Base-by-base conservation (phyloP, 176 grass and related monocot species). In the Rhynchospora pubera region DNA sequence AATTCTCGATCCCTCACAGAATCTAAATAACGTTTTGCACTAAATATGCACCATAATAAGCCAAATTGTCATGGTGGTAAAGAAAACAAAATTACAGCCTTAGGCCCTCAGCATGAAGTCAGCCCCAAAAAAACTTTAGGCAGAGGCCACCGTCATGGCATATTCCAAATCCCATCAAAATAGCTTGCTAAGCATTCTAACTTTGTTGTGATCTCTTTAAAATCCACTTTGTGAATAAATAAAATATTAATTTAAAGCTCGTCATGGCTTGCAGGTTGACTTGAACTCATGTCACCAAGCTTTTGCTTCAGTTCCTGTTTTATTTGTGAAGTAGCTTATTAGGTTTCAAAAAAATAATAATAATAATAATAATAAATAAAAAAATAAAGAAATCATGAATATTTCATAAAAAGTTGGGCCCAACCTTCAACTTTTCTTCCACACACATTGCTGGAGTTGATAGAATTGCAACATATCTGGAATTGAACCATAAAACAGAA, bases 381-480 rank as follows among this genome's bases (percentile, higher is more conserved):
- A 0, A 62, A 51, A 61, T 0, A 68, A 78, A 79, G 46, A 79
- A 28, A 1, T 42, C 0, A 53, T n/a, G 24, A 0, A 50, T 1
- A 57, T 58, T 62, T 19, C 15, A 28, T 5, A 15, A 83, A 65
- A 77, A 47, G 23, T 15, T 73, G 23, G 14, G 5, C 22, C 47
- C 62, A 82, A 95, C 96, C 96, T 99, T 95, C 62, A 95, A 65
- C 59, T 88, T 99, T 48, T 95, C 87, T 84, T 98, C 92, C 34
- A 59, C 18, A 26, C 96, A 98, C 32, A 91, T 16, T 70, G 88
- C 85, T 5, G 96, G 96, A 46, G 92, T 98, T 57, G 91, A 95
- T 68, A 99, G 34, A 59, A 91, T 87, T 76, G 96, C 92, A 0
- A 82, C 87, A 83, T 99, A 99, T 81, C 96, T 99, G 87, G 21